Base-by-base conservation (phyloP, 306 rosid species). In the Begonia fuchsioides region DNA sequence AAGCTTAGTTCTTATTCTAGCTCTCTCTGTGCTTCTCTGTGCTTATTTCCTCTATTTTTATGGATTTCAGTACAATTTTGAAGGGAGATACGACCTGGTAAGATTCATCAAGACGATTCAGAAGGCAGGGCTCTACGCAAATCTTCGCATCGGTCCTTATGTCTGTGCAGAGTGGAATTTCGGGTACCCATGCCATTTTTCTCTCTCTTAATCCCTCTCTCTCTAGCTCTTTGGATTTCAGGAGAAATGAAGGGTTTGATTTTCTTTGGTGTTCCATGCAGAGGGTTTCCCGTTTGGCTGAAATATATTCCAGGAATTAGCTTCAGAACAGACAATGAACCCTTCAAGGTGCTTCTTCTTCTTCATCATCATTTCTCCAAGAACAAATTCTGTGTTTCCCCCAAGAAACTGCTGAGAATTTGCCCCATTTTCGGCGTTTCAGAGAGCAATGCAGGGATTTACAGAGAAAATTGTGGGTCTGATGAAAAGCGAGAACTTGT, bases 161-260 rank as follows among this genome's bases (percentile, higher is more conserved):
- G 94, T 92, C 60, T 92, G 98, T 72, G 96, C 94, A 11, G 98
- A 92, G 59, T 92, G 98, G 98, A 92, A 92, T 72, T 82, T 85
- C 39, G 98, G 98, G 98, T 92, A 92, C 55, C 49, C 44, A 17
- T 17, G 56, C 49, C 44, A 17, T 17, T 11, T 14, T 62, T 12
- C 13, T 26, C 35, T 26, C 32, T 20, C 32, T 20, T 4, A 1
- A 2, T 19, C 26, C 4, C 26, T 19, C 26, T 19, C 32, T 26
- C 32, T 26, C 35, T 26, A 1, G 8, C 5, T 26, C 35, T 26
- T 26, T 26, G 35, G 35, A 26, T 26, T 26, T 26, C 35, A 26
- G 35, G 5, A 3, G 8, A 26, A 26, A 41, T 11, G 2, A 1
- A 41, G 1, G 45, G 45, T 63, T 32, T 49, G 39, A 13, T 18